Conservation (phyloP, 306 rosid species). For the Casuarina cunninghamiana region DNA sequence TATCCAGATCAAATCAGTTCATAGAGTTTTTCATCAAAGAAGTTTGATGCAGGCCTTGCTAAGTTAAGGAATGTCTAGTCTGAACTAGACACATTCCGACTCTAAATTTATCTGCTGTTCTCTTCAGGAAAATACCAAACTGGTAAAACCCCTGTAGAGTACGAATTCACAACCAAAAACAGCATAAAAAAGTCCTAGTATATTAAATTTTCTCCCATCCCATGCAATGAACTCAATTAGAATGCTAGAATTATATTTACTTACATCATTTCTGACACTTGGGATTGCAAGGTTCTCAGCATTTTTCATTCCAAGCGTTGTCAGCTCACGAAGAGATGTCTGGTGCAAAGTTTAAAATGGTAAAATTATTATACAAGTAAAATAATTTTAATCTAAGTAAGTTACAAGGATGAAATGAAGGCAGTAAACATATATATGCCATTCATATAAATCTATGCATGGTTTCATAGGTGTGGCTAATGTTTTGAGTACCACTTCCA, state of each 20-base stretch:
- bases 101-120: not conserved
- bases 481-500: slow-evolving; percentile 38
- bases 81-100: not conserved
- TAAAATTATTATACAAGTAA: slow-evolving; percentile 30
- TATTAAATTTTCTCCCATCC: not conserved
- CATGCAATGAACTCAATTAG: not conserved
- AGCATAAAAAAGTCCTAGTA: slow-evolving; percentile 3
- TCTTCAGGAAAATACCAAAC: not conserved
- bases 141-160: slow-evolving; percentile 5
- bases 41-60: not conserved
- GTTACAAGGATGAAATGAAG: slow-evolving; percentile 11
- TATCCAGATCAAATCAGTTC: not conserved
- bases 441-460: slow-evolving; percentile 41
- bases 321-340: slow-evolving; percentile 85
- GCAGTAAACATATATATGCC: slow-evolving; percentile 35
- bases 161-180: slow-evolving; percentile 1
- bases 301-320: slow-evolving; percentile 80
- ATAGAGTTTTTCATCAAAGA: not conserved
- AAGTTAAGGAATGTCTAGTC: not conserved
- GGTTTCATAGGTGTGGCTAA: slow-evolving; percentile 42
- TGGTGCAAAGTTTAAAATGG: slow-evolving; percentile 40
- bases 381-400: not conserved
- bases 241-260: slow-evolving; percentile 13
- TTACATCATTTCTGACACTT: slow-evolving; percentile 90
- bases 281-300: slow-evolving; percentile 97